Evolutionary conservation across 1,139 yeast species (phyloP).

Genomic region (Scheffersomyces stambukii): DNA sequence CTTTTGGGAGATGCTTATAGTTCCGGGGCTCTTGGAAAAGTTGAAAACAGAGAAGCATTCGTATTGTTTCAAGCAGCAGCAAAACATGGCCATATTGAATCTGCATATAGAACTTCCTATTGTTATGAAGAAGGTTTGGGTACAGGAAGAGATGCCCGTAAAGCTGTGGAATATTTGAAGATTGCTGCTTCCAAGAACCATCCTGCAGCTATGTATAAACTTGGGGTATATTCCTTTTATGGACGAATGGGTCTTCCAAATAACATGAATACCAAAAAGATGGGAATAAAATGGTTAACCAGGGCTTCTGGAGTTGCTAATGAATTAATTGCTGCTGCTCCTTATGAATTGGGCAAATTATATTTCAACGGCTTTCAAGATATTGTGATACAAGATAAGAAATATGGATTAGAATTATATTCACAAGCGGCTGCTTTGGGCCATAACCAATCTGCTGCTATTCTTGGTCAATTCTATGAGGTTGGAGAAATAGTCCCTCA

Average conservation of each 20-base stretch:
- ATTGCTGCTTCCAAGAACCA: conserved; percentile 90
- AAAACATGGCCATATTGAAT: conserved; percentile 86
- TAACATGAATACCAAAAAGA: conserved; percentile 66
- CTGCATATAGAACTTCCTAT: conserved; percentile 85
- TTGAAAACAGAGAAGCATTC: conserved; percentile 79
- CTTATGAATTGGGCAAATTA: conserved; percentile 85
- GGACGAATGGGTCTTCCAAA: conserved; percentile 78
- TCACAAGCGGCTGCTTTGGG: conserved; percentile 90
- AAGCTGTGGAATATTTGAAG: conserved; percentile 77
- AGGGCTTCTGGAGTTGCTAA: conserved; percentile 83
- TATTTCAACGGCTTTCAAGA: conserved; percentile 83
- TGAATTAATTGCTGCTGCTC: conserved; percentile 86
- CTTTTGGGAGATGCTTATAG: conserved; percentile 83
- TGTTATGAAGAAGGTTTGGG: conserved; percentile 96
- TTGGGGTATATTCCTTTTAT: conserved; percentile 82
- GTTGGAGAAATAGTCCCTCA: conserved; percentile 75
- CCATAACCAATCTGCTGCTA: conserved; percentile 73
- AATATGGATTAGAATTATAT: conserved; percentile 82
- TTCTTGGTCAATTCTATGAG: conserved; percentile 82
- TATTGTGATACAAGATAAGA: conserved; percentile 76
- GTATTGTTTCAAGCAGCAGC: conserved; percentile 81
- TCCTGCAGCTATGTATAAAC: conserved; percentile 91
- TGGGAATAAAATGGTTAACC: conserved; percentile 90
- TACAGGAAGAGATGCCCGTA: conserved; percentile 80
- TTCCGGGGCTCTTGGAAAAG: conserved; percentile 79